Base-by-base conservation (phyloP, 345 rosid genomes). In the Fremontodendron californicum region DNA sequence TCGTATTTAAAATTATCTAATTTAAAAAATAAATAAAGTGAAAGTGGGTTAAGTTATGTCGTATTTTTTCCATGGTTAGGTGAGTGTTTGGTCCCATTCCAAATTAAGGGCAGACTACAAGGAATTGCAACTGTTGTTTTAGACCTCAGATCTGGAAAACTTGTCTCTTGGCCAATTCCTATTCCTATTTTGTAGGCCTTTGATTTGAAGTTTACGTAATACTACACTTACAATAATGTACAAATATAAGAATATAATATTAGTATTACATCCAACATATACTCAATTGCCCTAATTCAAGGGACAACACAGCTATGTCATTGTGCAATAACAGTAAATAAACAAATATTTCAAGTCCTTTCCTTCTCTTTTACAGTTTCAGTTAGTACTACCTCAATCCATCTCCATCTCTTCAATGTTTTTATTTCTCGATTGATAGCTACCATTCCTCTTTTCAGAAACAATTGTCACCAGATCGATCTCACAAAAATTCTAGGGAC, bases 1-100 rank as follows among this genome's bases (percentile, higher is more conserved):
- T n/a, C n/a, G n/a, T n/a, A n/a, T n/a, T n/a, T n/a, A n/a, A n/a
- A n/a, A n/a, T n/a, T n/a, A n/a, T n/a, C n/a, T n/a, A n/a, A n/a
- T n/a, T n/a, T n/a, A n/a, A n/a, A n/a, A n/a, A n/a, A n/a, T n/a
- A n/a, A n/a, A 49, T 1, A n/a, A 45, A 7, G 52, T 15, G 51
- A 55, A 62, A 70, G 35, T n/a, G n/a, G 43, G 55, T 48, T 11
- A 42, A 27, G 15, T 37, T 9, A 51, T 60, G 84, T 71, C 80
- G 25, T 54, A 23, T n/a, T 77, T 43, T 43, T 71, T 71, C 27
- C 51, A 75, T 2, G 83, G 68, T 81, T 85, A 69, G 88, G 88
- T 87, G 18, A 67, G 81, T 61, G 75, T 52, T 78, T 71, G 90
- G 87, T 67, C 88, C 87, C 83, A 85, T 80, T 15, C 3, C 13